Percentiles rank a stretch among this genome's conserved stretches.
These are phyloP conservation scores for Kluyveromyces sp. DNA, from an alignment of 1,139 yeast genomes.

Conservation along the genomic window DNA sequence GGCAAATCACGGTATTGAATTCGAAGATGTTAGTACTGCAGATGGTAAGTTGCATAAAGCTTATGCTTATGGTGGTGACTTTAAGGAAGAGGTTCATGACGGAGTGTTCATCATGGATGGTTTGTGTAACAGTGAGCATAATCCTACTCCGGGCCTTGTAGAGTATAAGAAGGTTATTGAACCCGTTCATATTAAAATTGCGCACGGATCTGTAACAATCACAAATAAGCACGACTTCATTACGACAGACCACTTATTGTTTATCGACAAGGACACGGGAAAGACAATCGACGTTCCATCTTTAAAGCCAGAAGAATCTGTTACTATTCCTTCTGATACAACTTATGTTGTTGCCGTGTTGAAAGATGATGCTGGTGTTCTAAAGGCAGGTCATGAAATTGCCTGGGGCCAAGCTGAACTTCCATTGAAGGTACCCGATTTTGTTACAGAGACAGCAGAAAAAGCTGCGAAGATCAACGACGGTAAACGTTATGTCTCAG, in stretches of 20 bases:
- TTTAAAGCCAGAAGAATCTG: conserved; percentile 1
- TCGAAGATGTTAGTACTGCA: not conserved
- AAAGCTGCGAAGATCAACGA: not conserved
- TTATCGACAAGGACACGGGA: not conserved
- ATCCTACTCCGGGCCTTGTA: conserved; percentile 3
- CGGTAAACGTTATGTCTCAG: not conserved
- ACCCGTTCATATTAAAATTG: conserved; percentile 1
- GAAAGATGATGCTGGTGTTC: not conserved
- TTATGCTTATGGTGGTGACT: conserved; percentile 5
- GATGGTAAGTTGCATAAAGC: conserved; percentile 1
- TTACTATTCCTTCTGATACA: not conserved
- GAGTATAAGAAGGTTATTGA: conserved; percentile 3
- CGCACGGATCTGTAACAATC: not conserved
- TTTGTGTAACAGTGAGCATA: conserved; percentile 1
- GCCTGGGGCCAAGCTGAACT: conserved; percentile 2
- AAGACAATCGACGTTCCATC: not conserved
- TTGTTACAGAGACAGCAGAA: not conserved
- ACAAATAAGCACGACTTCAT: conserved; percentile 1
- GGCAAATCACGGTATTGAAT: conserved; percentile 4
- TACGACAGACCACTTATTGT: not conserved
- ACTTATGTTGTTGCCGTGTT: not conserved
- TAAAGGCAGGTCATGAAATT: conserved; percentile 3
- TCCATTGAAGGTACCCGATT: not conserved
- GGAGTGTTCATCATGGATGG: conserved; percentile 5
- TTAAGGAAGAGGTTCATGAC: conserved; percentile 2